Base-by-base conservation (phyloP, 768 basidiomycete species). In the Xerocomellus intermedius region DNA sequence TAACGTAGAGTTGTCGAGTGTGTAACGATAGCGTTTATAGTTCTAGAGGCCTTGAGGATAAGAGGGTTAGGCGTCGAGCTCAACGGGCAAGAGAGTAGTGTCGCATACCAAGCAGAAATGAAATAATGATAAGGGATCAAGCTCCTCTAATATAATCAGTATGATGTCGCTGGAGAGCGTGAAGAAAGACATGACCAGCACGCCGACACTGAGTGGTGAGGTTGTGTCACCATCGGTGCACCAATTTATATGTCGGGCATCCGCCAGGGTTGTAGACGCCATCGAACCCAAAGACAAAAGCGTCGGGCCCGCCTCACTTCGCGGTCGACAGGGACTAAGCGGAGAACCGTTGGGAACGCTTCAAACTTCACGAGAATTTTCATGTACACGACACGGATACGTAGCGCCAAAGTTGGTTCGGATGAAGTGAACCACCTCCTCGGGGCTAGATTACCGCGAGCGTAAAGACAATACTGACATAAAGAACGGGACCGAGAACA, bases 101-200 rank as follows among this genome's bases (percentile, higher is more conserved):
- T n/a, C 13, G 57, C 65, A 24, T 59, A 71, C 69, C 62, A 57
- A 56, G 46, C 59, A 71, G 60, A 71, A 69, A 50, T 59, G 65
- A 36, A 73, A 61, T 58, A 71, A 65, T 50, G 69, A 71, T 56
- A 61, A 36, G 26, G 69, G 69, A 50, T 71, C 69, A 22, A 71
- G 71, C 42, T 73, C 69, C 42, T 73, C 71, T 48, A 71, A 55
- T 50, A 71, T 68, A 35, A 64, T 59, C 33, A 71, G 52, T 53
- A 69, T 54, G 41, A 71, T 59, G 30, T 71, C 69, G 52, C 57
- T 43, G 35, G 69, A 59, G 56, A 71, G 71, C n/a, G 47, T 59
- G 57, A 71, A 69, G 64, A 71, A 54, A 46, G 71, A 63, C 69
- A 71, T 71, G 71, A 63, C 71, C 62, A 66, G 71, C 71, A 71